These are phyloP conservation scores for Tylopilus sp. DNA, from an alignment of 768 basidiomycete genomes.

Conservation along the genomic window DNA sequence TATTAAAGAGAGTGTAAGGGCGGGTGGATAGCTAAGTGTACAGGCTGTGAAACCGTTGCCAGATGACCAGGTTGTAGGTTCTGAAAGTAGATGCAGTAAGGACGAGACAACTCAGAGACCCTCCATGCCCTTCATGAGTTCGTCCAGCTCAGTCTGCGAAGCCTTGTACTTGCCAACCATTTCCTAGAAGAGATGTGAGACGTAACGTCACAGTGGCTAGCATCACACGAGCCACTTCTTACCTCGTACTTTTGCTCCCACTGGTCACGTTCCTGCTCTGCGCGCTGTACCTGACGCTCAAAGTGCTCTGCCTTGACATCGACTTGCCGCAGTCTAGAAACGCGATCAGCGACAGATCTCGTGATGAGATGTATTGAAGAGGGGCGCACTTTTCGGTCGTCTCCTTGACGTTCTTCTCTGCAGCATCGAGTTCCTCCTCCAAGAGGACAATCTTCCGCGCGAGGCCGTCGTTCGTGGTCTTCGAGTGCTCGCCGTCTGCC, in stretches of 20 bases:
- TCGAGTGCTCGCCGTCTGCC: slow-evolving; percentile 67
- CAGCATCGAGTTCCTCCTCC: slow-evolving; percentile 92
- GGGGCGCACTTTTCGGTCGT: slow-evolving; percentile 88
- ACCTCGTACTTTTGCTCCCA: slow-evolving; percentile 98
- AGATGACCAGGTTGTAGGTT: slow-evolving; percentile 12
- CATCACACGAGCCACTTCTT: slow-evolving; percentile 23
- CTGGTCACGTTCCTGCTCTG: slow-evolving; percentile 86
- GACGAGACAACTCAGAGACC: slow-evolving; percentile 41
- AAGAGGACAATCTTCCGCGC: slow-evolving; percentile 83
- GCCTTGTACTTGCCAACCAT: slow-evolving; percentile 62
- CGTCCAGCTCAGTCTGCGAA: slow-evolving; percentile 80
- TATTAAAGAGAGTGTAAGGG: slow-evolving; percentile 22
- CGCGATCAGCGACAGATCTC: slow-evolving; percentile 19
- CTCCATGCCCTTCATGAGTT: slow-evolving; percentile 76
- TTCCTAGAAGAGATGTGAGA: slow-evolving; percentile 49
- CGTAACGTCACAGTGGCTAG: background rate
- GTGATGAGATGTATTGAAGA: slow-evolving; percentile 3
- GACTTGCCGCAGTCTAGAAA: slow-evolving; percentile 80
- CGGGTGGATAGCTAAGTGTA: slow-evolving; percentile 19
- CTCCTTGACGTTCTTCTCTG: slow-evolving; percentile 96
- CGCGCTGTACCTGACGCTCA: slow-evolving; percentile 82
- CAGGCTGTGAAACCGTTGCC: slow-evolving; percentile 16
- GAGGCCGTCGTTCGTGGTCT: slow-evolving; percentile 69
- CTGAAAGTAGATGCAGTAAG: slow-evolving; percentile 4
- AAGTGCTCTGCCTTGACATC: slow-evolving; percentile 99